These are phyloP conservation scores for Pistacia integerrima DNA, from an alignment of 345 rosid species.

Conservation along the genomic window DNA sequence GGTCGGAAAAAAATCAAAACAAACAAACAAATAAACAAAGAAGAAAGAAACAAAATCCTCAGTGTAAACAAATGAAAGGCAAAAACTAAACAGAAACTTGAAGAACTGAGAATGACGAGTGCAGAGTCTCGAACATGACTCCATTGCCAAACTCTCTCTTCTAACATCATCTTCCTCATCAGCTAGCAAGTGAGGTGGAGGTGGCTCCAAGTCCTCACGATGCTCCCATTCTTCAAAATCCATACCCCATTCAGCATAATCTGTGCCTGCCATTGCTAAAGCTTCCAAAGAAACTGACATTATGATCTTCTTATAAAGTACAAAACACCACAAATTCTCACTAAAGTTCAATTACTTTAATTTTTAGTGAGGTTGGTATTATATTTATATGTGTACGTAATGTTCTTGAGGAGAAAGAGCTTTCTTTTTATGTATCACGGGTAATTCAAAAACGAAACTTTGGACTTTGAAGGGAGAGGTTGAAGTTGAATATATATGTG, in stretches of 20 bases:
- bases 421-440: neutral
- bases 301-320: neutral
- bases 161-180: neutral
- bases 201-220: conserved; percentile 15
- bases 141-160: neutral
- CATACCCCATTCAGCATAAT: conserved; percentile 36
- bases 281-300: conserved; percentile 45
- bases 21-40: too few relatives aligned
- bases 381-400: too few relatives aligned
- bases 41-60: too few relatives aligned
- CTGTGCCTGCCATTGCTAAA: conserved; percentile 50
- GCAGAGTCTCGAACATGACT: too few relatives aligned
- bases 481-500: too few relatives aligned
- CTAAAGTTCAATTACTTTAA: neutral
- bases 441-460: neutral
- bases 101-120: too few relatives aligned
- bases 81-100: too few relatives aligned
- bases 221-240: conserved; percentile 39
- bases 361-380: neutral
- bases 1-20: too few relatives aligned
- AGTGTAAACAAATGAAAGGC: too few relatives aligned
- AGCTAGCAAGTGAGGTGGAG: conserved; percentile 6
- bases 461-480: neutral
- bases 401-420: neutral
- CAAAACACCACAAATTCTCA: too few relatives aligned